Conservation (phyloP, 2,329 filamentous ascomycete species). For the Celoporthe dispersa region DNA sequence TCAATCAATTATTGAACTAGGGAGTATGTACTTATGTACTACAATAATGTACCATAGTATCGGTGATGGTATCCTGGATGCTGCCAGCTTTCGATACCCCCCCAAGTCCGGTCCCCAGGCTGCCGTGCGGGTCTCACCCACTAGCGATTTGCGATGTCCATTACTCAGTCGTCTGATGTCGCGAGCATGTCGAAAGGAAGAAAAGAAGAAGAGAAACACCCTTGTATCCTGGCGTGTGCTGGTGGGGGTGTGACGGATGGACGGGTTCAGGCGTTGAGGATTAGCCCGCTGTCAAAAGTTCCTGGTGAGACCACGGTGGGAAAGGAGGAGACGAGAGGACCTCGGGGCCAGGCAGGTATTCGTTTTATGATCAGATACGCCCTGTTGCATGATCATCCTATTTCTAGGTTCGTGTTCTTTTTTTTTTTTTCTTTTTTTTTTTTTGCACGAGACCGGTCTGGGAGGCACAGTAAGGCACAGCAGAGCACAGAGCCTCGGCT, state of each 20-base stretch:
- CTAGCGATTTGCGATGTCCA: background rate
- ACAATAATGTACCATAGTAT: background rate
- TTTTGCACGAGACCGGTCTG: background rate
- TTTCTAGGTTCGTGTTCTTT: too few species aligned
- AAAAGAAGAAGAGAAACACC: background rate
- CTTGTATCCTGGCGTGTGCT: background rate
- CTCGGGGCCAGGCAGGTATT: background rate
- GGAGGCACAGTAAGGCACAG: background rate
- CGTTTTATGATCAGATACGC: constrained; percentile 18
- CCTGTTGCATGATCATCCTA: constrained; percentile 13
- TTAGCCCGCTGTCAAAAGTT: constrained; percentile 22
- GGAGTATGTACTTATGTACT: too few species aligned
- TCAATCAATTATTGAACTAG: background rate
- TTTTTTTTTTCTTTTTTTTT: too few species aligned
- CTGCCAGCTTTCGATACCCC: background rate
- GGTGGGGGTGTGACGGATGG: background rate
- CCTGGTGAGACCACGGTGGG: background rate
- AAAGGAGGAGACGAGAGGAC: background rate
- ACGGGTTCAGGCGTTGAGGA: background rate
- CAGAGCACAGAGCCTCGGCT: background rate
- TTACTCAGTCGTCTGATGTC: background rate
- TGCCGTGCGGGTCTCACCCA: background rate
- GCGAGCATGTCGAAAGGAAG: background rate
- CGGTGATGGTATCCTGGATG: background rate
- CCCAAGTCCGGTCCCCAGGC: too few species aligned